Evolutionary conservation across 805 yeast genomes (phyloP), one percentile per base, ranked within the genome.

Genomic region (Candida arabinofermentans): DNA sequence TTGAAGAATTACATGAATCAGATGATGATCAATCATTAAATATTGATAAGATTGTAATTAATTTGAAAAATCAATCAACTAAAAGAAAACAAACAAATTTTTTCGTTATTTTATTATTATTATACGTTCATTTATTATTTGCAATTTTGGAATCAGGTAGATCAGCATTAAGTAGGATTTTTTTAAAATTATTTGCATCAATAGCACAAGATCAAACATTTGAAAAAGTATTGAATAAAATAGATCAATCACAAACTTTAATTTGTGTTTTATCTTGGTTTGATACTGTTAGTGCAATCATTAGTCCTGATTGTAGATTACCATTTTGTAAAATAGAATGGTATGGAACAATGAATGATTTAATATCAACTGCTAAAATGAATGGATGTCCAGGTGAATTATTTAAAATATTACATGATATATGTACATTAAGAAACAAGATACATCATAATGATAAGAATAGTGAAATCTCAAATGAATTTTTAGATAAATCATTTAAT

Each of bases 371-470:
- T 0, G 66, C 75, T 5, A 67, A 66, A 41, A 67, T 77, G 71
- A 75, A 74, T 72, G 83, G 81, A 1, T 77, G 83, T 47, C 82
- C 83, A 0, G 80, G 79, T 3, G 81, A 75, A 44, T 70, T 77
- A 1, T 77, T 77, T 52, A 55, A 58, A 14, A 69, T 75, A 4
- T 63, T 77, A 52, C 61, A 67, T 2, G 65, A 69, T 34, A 66
- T 77, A 5, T 74, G 80, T 45, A 51, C 53, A 10, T 48, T 75
- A 12, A 50, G 70, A 34, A 37, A 37, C 39, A 33, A 26, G 19
- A 36, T 44, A 4, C 40, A 48, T 36, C 26, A 17, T 16, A 10
- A 30, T 9, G 34, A 36, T 18, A 39, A 44, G 13, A 24, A 40
- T 13, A 41, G 23, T 8, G 21, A 8, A 17, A 17, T 16, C 34